Percentiles rank a stretch among this genome's conserved stretches.
These are phyloP conservation scores for Rhynchospora breviuscula DNA, from an alignment of 176 grass and related monocot genomes.

Conservation along the genomic window DNA sequence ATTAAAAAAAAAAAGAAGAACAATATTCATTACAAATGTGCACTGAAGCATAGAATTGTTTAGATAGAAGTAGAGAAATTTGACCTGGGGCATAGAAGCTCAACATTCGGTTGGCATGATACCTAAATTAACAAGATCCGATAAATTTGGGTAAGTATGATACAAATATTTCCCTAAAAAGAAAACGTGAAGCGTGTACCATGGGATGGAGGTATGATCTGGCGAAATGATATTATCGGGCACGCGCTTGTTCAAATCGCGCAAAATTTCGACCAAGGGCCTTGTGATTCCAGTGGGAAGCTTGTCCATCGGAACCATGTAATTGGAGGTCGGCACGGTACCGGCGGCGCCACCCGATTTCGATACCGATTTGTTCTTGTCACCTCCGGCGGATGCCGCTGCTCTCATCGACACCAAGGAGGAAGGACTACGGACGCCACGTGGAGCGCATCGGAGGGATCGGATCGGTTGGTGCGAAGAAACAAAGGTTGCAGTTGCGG, in stretches of 20 bases:
- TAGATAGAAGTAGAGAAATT: not conserved
- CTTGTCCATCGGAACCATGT: slow-evolving; percentile 64
- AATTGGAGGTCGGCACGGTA: slow-evolving; percentile 41
- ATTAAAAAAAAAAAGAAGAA: not conserved
- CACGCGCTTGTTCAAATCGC: slow-evolving; percentile 93
- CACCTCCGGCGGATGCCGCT: slow-evolving; percentile 8
- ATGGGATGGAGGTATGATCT: slow-evolving; percentile 41
- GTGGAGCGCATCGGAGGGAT: not conserved
- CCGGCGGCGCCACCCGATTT: not conserved
- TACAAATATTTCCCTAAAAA: not conserved
- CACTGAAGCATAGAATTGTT: not conserved
- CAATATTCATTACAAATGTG: not conserved
- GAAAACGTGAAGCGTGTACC: slow-evolving; percentile 20
- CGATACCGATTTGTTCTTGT: slow-evolving; percentile 11
- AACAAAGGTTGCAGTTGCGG: slow-evolving; percentile 7
- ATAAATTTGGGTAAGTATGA: not conserved
- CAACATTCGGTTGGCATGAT: slow-evolving; percentile 94
- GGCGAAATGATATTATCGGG: slow-evolving; percentile 58
- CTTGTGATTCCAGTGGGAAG: slow-evolving; percentile 65
- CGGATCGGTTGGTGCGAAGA: slow-evolving; percentile 15
- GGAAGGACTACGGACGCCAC: not conserved
- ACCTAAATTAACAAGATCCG: slow-evolving; percentile 39
- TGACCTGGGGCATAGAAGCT: slow-evolving; percentile 99
- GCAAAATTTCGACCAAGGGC: slow-evolving; percentile 82
- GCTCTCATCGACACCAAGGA: not conserved